Conservation (phyloP, 257 asterid genomes). For the Petrea volubilis region DNA sequence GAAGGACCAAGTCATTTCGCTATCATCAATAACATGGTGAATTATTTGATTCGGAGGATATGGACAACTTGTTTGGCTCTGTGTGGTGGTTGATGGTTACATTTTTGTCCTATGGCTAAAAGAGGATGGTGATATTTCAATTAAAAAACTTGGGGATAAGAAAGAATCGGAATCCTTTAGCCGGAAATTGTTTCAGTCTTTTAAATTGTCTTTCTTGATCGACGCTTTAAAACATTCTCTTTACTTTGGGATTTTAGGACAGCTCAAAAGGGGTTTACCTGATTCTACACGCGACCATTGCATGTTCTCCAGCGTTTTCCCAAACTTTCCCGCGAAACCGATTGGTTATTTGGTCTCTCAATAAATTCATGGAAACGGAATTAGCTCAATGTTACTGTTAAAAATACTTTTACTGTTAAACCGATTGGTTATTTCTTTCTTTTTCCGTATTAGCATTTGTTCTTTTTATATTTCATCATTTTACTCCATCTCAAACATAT, state of each 20-base stretch:
- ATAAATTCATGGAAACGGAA: too few species aligned
- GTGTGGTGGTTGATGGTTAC: slow-evolving; percentile 15
- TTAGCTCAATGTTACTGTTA: too few species aligned
- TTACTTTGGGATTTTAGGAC: slow-evolving; percentile 20
- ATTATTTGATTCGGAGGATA: slow-evolving; percentile 12
- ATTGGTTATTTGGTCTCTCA: too few species aligned
- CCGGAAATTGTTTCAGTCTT: background rate
- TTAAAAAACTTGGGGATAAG: slow-evolving; percentile 1
- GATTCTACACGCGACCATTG: slow-evolving; percentile 3
- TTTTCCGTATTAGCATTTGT: too few species aligned
- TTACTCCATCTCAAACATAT: too few species aligned
- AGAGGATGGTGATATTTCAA: slow-evolving; percentile 22
- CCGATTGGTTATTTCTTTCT: too few species aligned
- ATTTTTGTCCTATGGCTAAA: slow-evolving; percentile 13
- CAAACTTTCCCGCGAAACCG: too few species aligned
- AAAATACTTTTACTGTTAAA: too few species aligned
- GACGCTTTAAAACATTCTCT: slow-evolving; percentile 20
- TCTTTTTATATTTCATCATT: too few species aligned
- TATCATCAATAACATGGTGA: background rate
- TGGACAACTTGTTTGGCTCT: background rate
- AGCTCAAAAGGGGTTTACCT: background rate
- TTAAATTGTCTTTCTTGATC: slow-evolving; percentile 6
- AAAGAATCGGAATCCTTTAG: slow-evolving; percentile 17
- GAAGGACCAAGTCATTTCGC: background rate
- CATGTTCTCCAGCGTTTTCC: too few species aligned